These are phyloP conservation scores for Backusella liffmaniae DNA, from an alignment of 192 early-diverging fungal genomes.

Conservation along the genomic window DNA sequence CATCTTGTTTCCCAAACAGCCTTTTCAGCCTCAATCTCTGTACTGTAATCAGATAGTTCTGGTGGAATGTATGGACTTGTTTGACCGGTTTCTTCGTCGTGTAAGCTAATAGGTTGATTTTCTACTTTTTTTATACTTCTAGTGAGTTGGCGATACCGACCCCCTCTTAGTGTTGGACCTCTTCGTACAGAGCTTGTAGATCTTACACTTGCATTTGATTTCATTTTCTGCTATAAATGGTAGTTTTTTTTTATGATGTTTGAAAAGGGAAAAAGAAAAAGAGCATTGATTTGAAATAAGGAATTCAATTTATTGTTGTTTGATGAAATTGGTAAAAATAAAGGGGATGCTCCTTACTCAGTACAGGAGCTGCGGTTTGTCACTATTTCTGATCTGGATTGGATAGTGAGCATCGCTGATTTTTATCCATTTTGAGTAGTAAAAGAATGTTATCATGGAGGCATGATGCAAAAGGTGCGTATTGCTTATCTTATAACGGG, in stretches of 20 bases:
- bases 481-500: neutral
- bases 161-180: constrained; percentile 28
- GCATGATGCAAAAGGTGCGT: neutral
- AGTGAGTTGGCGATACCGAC: neutral
- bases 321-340: neutral
- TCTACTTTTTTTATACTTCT: neutral
- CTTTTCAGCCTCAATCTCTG: neutral
- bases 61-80: neutral
- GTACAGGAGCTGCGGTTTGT: neutral
- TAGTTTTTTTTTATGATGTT: neutral
- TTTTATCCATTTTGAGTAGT: neutral
- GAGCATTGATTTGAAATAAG: neutral
- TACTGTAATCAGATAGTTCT: neutral
- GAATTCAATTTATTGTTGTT: constrained; percentile 3
- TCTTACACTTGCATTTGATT: neutral
- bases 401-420: neutral
- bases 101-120: neutral
- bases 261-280: neutral
- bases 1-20: neutral
- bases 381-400: neutral
- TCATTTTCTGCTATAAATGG: constrained; percentile 1
- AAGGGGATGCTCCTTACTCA: constrained; percentile 5
- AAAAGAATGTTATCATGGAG: neutral
- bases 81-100: neutral
- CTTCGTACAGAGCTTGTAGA: constrained; percentile 15